phyloP scores from a whole-genome alignment of 176 grass and related monocot genomes.

The Raddia guianensis region DNA sequence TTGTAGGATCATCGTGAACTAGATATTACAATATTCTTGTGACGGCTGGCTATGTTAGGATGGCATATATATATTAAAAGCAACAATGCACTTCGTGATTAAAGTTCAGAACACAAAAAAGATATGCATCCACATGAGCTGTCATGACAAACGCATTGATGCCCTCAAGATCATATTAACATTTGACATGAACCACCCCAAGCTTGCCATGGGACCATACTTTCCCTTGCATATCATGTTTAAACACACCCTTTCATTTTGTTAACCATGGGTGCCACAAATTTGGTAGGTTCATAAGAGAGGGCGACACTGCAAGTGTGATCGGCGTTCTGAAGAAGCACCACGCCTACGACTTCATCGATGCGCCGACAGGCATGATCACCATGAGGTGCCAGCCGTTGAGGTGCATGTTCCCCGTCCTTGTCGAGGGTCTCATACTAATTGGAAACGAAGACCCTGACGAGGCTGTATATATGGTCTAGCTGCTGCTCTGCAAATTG shows the following conservation, averaged over 20 bases:
- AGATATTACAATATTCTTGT: no score
- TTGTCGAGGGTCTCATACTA: constrained; percentile 75
- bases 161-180: background rate
- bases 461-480: constrained; percentile 69
- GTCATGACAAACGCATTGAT: background rate
- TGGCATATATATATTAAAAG: no score
- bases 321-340: constrained; percentile 77
- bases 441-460: constrained; percentile 58
- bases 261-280: background rate
- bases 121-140: background rate
- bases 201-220: background rate
- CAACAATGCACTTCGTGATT: no score
- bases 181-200: background rate
- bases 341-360: constrained; percentile 65
- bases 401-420: constrained; percentile 77
- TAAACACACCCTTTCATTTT: background rate
- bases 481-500: background rate
- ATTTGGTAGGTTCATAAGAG: constrained; percentile 68
- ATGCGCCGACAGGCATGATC: constrained; percentile 42
- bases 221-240: background rate
- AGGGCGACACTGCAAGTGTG: constrained; percentile 76
- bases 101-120: background rate
- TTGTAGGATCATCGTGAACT: no score
- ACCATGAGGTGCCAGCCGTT: constrained; percentile 62
- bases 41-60: no score